Conservation (phyloP, 208 protist genomes). For the Trichomonas tenax region DNA sequence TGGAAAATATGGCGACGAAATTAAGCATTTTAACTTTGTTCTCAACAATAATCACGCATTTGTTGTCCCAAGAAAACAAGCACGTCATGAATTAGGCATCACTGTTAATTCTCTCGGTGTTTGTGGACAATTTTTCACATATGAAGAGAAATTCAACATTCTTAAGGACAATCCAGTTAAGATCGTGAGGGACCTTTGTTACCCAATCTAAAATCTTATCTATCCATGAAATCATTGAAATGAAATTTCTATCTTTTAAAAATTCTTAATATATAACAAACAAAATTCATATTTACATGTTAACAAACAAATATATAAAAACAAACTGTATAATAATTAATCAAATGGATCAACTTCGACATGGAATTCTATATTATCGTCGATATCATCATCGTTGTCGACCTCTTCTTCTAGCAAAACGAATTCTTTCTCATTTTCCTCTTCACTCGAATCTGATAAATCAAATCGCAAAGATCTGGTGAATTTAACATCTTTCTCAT, state of each 20-base stretch:
- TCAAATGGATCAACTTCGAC: not conserved
- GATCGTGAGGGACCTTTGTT: not conserved
- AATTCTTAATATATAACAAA: no score
- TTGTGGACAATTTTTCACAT: not conserved
- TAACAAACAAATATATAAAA: not conserved
- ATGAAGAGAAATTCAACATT: not conserved
- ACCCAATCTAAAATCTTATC: not conserved
- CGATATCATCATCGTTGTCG: not conserved
- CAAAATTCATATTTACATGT: not conserved
- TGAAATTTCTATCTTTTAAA: no score
- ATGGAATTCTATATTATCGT: not conserved
- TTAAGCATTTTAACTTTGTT: not conserved
- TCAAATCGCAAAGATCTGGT: not conserved
- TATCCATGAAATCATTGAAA: no score
- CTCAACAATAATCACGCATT: not conserved
- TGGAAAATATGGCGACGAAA: not conserved
- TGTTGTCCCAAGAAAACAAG: not conserved
- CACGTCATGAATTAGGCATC: not conserved
- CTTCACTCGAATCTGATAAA: not conserved
- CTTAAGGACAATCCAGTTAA: not conserved
- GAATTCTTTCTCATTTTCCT: not conserved
- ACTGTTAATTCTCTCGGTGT: slow-evolving; percentile 1
- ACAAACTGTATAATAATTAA: not conserved
- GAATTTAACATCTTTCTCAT: not conserved
- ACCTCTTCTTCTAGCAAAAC: not conserved